phyloP scores from a whole-genome alignment of 345 rosid species.

The Luvunga scandens region DNA sequence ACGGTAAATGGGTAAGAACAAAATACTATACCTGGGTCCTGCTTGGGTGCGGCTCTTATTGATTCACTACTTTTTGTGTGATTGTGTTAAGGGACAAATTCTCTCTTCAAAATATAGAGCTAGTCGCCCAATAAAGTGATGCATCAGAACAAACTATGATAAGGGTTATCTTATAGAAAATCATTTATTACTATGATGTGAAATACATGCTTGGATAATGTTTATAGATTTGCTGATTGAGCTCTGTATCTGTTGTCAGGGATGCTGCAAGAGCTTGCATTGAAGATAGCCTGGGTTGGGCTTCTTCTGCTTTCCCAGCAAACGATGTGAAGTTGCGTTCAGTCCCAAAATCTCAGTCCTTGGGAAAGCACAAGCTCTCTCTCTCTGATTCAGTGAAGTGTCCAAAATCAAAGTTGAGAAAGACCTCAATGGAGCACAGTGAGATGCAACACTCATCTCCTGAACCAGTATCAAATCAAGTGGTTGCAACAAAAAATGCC shows the following conservation, averaged over 20 bases:
- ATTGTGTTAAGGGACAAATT: background rate
- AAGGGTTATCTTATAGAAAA: background rate
- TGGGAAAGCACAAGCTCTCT: conserved; percentile 80
- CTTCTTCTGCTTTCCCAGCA: conserved; percentile 51
- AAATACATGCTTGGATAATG: background rate
- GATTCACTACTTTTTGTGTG: too few relatives aligned
- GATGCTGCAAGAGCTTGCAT: conserved; percentile 57
- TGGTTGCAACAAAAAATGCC: conserved; percentile 36
- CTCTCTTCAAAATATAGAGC: background rate
- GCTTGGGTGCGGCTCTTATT: background rate
- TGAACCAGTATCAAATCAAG: conserved; percentile 27
- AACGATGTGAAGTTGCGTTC: conserved; percentile 58
- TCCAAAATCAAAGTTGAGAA: conserved; percentile 59
- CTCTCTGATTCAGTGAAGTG: conserved; percentile 52
- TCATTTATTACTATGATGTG: background rate
- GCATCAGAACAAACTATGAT: background rate
- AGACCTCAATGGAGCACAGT: conserved; percentile 43
- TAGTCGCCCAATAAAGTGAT: background rate
- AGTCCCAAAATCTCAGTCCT: conserved; percentile 39
- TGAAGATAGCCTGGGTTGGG: conserved; percentile 63
- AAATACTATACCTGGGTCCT: background rate
- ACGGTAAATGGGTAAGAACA: background rate
- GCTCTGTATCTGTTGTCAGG: conserved; percentile 38
- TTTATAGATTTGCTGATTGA: conserved; percentile 11
- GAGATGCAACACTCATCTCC: conserved; percentile 23